Evolutionary conservation across 2,329 filamentous ascomycete genomes (phyloP).

Genomic region (Sphaerulina vaccinii): DNA sequence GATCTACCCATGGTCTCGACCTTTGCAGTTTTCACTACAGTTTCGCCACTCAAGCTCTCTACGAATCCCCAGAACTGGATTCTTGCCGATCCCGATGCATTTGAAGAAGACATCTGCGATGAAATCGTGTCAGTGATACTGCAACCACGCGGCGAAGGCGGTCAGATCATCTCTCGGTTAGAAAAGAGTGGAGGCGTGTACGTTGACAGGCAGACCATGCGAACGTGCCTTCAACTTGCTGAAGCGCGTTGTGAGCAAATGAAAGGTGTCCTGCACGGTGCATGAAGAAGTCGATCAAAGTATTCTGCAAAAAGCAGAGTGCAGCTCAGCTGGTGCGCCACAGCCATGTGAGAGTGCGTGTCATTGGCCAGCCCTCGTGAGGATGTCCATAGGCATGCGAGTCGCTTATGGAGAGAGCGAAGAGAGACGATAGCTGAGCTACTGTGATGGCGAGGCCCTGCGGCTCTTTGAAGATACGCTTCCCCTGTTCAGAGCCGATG

Average conservation of each 20-base stretch:
- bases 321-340: too few relatives aligned
- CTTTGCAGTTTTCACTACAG: slow-evolving; percentile 72
- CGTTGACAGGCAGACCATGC: slow-evolving; percentile 64
- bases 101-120: slow-evolving; percentile 81
- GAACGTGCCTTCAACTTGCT: slow-evolving; percentile 58
- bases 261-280: not conserved
- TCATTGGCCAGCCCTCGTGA: too few relatives aligned
- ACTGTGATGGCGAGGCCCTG: too few relatives aligned
- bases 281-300: not conserved
- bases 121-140: slow-evolving; percentile 83
- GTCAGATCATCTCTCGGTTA: slow-evolving; percentile 64
- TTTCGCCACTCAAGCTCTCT: slow-evolving; percentile 48
- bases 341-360: too few relatives aligned
- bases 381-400: too few relatives aligned
- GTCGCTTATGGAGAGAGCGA: too few relatives aligned
- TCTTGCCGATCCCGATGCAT: slow-evolving; percentile 80
- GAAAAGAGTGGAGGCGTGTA: slow-evolving; percentile 80
- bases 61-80: slow-evolving; percentile 59
- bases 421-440: too few relatives aligned
- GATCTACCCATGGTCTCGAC: slow-evolving; percentile 74
- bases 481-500: not conserved
- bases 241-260: slow-evolving; percentile 62
- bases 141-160: slow-evolving; percentile 49
- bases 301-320: too few relatives aligned
- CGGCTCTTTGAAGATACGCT: not conserved